Evolutionary conservation across 2,329 filamentous ascomycete genomes (phyloP).

Genomic region (Stagonosporopsis rhizophila): DNA sequence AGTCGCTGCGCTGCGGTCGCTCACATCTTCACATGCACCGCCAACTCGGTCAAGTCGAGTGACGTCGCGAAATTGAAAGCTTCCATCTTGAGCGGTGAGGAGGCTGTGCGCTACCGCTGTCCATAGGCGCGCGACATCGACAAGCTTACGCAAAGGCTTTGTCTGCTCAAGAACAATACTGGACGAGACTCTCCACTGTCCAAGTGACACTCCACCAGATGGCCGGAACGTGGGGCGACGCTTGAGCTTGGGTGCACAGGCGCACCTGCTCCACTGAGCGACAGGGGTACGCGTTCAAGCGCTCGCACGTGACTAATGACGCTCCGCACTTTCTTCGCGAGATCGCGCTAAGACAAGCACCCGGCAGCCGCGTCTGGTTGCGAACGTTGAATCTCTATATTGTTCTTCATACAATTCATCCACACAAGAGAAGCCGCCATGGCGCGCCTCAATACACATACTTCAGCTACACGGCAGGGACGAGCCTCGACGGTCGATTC

Average conservation of each 20-base stretch:
- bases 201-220: neutral
- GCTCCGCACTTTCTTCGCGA: constrained; percentile 23
- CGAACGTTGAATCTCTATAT: constrained; percentile 9
- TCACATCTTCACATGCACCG: constrained; percentile 70
- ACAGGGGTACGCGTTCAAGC: constrained; percentile 32
- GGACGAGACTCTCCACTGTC: neutral
- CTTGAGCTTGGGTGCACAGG: constrained; percentile 7
- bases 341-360: constrained; percentile 28
- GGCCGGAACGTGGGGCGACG: constrained; percentile 19
- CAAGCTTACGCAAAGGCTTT: neutral
- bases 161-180: neutral
- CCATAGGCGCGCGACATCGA: constrained; percentile 30
- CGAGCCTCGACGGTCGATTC: constrained; percentile 44
- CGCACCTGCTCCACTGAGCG: neutral
- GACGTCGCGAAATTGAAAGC: constrained; percentile 95
- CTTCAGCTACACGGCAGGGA: constrained; percentile 39
- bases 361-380: constrained; percentile 20
- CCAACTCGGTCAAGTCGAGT: constrained; percentile 75
- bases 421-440: constrained; percentile 26
- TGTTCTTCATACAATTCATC: constrained; percentile 1
- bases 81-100: constrained; percentile 69
- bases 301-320: constrained; percentile 30
- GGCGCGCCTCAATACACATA: constrained; percentile 48
- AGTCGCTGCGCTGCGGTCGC: constrained; percentile 24
- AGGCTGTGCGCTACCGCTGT: constrained; percentile 30